phyloP scores from a whole-genome alignment of 345 rosid genomes.

The Ceriops decandra region DNA sequence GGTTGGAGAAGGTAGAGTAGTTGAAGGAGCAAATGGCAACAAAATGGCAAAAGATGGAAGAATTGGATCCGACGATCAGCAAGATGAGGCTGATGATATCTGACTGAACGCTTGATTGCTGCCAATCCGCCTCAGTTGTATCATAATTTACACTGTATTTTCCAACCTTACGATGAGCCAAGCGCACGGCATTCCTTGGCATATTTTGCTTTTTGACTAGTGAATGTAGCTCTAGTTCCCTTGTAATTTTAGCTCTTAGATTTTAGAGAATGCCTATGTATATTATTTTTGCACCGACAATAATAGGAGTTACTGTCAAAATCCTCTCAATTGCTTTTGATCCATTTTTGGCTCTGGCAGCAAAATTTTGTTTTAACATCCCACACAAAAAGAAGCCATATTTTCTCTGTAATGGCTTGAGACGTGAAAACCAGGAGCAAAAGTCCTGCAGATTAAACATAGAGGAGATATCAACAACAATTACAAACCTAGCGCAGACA shows the following conservation, averaged over 20 bases:
- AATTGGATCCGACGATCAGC: conserved; percentile 17
- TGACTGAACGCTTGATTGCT: conserved; percentile 11
- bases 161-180: conserved; percentile 7
- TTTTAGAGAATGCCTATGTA: conserved; percentile 20
- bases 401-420: too few relatives aligned
- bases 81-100: conserved; percentile 12
- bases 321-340: background rate
- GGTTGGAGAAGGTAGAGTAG: conserved; percentile 29
- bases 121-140: background rate
- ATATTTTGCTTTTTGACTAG: background rate
- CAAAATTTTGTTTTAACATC: too few relatives aligned
- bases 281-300: background rate
- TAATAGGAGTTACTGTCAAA: background rate
- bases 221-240: conserved; percentile 9
- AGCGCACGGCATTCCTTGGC: conserved; percentile 8
- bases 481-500: background rate
- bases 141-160: background rate
- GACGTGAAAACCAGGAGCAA: too few relatives aligned
- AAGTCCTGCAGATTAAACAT: background rate
- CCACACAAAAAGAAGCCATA: too few relatives aligned
- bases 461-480: background rate
- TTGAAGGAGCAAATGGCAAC: conserved; percentile 31
- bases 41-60: conserved; percentile 25
- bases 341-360: too few relatives aligned
- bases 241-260: conserved; percentile 20